Conservation (phyloP, 1,284 basidiomycete species). For the Trametes hirsuta region DNA sequence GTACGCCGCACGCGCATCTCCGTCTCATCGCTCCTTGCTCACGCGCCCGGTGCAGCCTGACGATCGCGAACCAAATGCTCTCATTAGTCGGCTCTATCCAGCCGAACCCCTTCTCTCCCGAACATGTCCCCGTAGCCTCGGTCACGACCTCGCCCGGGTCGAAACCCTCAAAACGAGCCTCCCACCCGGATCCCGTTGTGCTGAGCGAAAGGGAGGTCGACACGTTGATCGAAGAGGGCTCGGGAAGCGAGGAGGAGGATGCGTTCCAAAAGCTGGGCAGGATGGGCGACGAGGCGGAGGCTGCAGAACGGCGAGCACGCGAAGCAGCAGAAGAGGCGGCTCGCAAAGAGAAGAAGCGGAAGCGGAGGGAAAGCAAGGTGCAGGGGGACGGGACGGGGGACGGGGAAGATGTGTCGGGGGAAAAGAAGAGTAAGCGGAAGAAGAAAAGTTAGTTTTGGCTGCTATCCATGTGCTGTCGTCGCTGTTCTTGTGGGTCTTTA, state of each 20-base stretch:
- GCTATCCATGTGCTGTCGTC: neutral
- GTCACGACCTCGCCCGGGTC: slow-evolving; percentile 14
- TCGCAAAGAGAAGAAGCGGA: slow-evolving; percentile 36
- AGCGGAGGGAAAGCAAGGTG: slow-evolving; percentile 33
- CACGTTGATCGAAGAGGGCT: slow-evolving; percentile 34
- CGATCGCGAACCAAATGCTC: slow-evolving; percentile 94
- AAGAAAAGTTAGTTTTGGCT: slow-evolving; percentile 33
- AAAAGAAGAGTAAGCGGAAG: slow-evolving; percentile 41
- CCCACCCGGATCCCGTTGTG: slow-evolving; percentile 7
- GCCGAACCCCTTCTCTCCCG: slow-evolving; percentile 78
- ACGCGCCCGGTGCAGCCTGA: slow-evolving; percentile 60
- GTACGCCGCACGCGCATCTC: slow-evolving; percentile 48
- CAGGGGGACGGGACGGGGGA: slow-evolving; percentile 28
- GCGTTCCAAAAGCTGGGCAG: slow-evolving; percentile 44
- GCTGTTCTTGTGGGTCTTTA: neutral
- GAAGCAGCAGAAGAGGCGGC: slow-evolving; percentile 34
- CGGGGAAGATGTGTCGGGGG: slow-evolving; percentile 32
- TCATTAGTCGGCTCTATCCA: slow-evolving; percentile 92
- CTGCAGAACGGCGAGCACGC: slow-evolving; percentile 30
- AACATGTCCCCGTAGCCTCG: slow-evolving; percentile 47
- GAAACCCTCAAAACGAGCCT: neutral
- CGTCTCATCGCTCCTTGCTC: slow-evolving; percentile 3
- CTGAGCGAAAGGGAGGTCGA: slow-evolving; percentile 23
- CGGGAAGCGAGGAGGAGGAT: slow-evolving; percentile 27
- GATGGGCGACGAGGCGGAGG: slow-evolving; percentile 35